Evolutionary conservation across 176 grass and related monocot species (phyloP).

Genomic region (Cocos nucifera): DNA sequence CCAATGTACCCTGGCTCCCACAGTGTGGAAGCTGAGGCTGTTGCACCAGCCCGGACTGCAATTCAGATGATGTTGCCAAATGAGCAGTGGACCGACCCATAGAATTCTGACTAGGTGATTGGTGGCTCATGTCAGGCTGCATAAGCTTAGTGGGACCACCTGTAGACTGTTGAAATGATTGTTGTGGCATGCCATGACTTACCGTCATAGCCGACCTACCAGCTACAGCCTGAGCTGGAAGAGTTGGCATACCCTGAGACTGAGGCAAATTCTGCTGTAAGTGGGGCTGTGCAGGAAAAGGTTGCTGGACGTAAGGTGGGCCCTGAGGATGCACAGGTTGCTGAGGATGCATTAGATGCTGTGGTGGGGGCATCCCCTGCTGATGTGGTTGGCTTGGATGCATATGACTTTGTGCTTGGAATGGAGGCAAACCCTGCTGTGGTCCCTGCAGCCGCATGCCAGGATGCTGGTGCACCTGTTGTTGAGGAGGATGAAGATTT

Average conservation of each 20-base stretch:
- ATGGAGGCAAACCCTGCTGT: constrained; percentile 34
- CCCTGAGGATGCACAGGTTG: constrained; percentile 29
- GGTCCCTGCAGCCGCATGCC: constrained; percentile 33
- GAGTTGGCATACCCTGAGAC: constrained; percentile 12
- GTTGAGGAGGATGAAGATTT: constrained; percentile 24
- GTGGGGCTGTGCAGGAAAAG: constrained; percentile 8
- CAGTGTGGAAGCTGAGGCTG: constrained; percentile 13
- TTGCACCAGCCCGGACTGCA: neutral
- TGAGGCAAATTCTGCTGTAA: constrained; percentile 14
- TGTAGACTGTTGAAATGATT: constrained; percentile 46
- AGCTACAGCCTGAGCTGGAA: constrained; percentile 30
- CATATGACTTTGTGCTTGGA: constrained; percentile 20
- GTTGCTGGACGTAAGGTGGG: constrained; percentile 30
- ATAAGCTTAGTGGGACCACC: constrained; percentile 14
- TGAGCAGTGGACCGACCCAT: constrained; percentile 6
- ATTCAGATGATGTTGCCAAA: constrained; percentile 4
- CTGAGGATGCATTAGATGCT: constrained; percentile 33
- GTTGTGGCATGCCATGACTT: constrained; percentile 26
- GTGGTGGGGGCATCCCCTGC: constrained; percentile 36
- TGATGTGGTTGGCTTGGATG: constrained; percentile 44
- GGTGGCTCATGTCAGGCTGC: constrained; percentile 21
- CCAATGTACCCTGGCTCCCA: constrained; percentile 19
- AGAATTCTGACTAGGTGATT: constrained; percentile 6
- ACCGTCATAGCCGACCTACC: constrained; percentile 10
- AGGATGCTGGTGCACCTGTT: constrained; percentile 33